Percentiles rank a stretch among this genome's conserved stretches.
These are phyloP conservation scores for Eucalyptus curtisii DNA, from an alignment of 345 rosid genomes.

Conservation along the genomic window DNA sequence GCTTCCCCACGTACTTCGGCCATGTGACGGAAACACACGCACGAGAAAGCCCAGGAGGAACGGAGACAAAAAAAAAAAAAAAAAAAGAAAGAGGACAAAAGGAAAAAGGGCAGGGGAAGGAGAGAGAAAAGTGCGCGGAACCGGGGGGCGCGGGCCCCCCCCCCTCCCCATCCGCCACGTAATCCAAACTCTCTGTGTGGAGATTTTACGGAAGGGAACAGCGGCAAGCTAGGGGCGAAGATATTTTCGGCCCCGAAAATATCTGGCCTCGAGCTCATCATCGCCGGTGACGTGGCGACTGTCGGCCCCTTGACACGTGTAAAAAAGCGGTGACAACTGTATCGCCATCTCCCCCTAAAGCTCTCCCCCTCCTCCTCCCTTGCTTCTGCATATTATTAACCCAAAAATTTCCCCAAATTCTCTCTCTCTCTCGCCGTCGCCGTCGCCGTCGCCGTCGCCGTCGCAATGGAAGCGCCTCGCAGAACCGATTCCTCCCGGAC, in stretches of 20 bases:
- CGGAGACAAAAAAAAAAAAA: not conserved
- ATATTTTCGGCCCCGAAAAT: constrained; percentile 32
- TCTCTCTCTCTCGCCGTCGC: not conserved
- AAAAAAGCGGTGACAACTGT: constrained; percentile 53
- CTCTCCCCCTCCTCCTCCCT: not conserved
- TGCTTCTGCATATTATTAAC: not conserved
- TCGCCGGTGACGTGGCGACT: constrained; percentile 34
- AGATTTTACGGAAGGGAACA: not conserved
- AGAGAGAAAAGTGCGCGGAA: not conserved
- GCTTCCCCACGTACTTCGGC: not conserved
- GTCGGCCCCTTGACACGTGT: constrained; percentile 39
- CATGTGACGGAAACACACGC: not conserved
- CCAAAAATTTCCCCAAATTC: not conserved
- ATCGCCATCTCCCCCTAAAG: not conserved
- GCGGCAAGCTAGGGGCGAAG: not conserved
- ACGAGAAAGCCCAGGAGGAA: not conserved
- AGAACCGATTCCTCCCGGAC: not conserved
- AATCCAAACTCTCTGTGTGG: not conserved
- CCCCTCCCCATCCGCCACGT: not conserved
- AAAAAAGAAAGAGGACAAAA: not conserved
- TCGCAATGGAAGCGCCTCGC: not conserved
- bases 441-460: not conserved
- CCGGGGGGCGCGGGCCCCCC: not conserved
- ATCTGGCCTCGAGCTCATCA: constrained; percentile 10
- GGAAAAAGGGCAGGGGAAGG: too few relatives aligned